Conservation (phyloP, 2,329 filamentous ascomycete genomes). For the Penicillium occitanis region DNA sequence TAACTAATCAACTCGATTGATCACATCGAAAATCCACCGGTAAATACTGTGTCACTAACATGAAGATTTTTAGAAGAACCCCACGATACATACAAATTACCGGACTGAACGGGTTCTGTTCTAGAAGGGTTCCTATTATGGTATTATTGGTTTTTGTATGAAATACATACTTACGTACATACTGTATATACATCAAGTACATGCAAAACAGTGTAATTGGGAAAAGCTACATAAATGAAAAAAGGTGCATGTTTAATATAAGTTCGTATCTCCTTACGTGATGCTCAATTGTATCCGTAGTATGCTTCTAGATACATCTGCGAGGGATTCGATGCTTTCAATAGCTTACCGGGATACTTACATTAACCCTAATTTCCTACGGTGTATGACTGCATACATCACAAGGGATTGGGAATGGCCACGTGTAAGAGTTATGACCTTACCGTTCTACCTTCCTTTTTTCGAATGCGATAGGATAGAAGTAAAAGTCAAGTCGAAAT, state of each 20-base stretch:
- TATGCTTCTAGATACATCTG: neutral
- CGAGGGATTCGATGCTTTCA: constrained; percentile 2
- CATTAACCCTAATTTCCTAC: neutral
- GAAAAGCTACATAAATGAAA: neutral
- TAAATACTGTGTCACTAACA: neutral
- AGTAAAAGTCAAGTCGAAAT: neutral
- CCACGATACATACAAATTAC: neutral
- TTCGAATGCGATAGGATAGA: too few relatives aligned
- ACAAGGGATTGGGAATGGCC: neutral
- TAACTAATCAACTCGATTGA: neutral
- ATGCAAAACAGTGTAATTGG: too few relatives aligned
- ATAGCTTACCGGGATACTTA: neutral
- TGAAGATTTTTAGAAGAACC: neutral
- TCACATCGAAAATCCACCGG: neutral
- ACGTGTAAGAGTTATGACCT: neutral
- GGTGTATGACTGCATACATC: neutral
- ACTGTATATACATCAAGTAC: too few relatives aligned
- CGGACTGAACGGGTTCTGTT: neutral
- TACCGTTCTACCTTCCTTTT: neutral
- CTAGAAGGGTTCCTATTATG: constrained; percentile 7
- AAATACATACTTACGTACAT: neutral
- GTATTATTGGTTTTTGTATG: neutral
- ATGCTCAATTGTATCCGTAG: neutral
- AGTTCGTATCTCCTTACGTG: constrained; percentile 7
- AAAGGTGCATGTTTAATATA: neutral